Base-by-base conservation (phyloP, 2,329 filamentous ascomycete species). In the Metarhizium brunneum region DNA sequence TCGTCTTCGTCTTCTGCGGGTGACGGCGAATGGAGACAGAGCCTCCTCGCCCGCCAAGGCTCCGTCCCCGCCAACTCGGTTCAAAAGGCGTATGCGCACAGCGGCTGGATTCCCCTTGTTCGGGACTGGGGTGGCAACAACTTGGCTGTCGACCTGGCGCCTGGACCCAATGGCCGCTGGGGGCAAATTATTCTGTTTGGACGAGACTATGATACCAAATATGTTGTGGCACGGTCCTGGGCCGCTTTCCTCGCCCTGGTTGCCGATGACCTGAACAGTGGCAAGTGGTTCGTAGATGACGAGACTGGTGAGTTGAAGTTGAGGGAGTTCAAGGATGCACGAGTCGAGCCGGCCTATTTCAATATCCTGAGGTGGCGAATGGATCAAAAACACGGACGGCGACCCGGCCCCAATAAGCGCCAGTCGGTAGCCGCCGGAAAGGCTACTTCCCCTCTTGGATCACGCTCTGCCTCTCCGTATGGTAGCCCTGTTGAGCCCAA, bases 81-180 rank as follows among this genome's bases (percentile, higher is more conserved):
- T 38, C 92, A 95, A 68, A 95, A 92, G 69, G 88, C 88, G 0
- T 99, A 99, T 67, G 88, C 91, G 2, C 92, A 99, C 71, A 86
- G 91, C 2, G 88, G 86, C 53, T 99, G 94, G 94, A 96, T 99
- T 63, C 92, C 94, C 54, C 77, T 99, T 38, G 92, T 92, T 57
- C 88, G 94, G 63, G 94, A 99, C 71, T 99, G 94, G 94, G 94
- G 94, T 69, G 94, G 94, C 71, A 99, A 99, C 81, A 95, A 96
- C 76, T 79, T 99, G 66, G 92, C 92, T 18, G 83, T 96, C 50
- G 94, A 99, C 71, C 78, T 99, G 57, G 90, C 92, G 6, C 94
- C 94, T 25, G 94, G 94, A 2, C 90, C 92, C 10, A 82, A 83
- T 50, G 94, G 94, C 43, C 88, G 86, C 69, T 99, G 94, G 92